phyloP scores from a whole-genome alignment of 768 basidiomycete genomes.

The Zangia roseola region DNA sequence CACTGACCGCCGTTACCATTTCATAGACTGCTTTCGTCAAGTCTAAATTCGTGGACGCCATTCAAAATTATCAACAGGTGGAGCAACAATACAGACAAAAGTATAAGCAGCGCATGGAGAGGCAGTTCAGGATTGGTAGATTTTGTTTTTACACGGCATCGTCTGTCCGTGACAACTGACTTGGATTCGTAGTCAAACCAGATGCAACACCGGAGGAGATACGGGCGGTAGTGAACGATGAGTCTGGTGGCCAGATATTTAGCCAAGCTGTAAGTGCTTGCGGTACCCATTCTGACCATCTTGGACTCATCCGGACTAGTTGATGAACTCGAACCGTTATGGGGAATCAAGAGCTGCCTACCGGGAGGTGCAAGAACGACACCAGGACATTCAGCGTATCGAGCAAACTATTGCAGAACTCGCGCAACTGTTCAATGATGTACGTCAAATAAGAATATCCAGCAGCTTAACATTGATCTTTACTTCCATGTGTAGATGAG shows the following conservation, averaged over 20 bases:
- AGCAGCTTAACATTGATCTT: conserved; percentile 1
- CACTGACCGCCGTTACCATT: conserved; percentile 12
- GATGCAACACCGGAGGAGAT: conserved; percentile 91
- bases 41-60: conserved; percentile 79
- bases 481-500: conserved; percentile 64
- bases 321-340: conserved; percentile 88
- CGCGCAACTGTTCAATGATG: conserved; percentile 95
- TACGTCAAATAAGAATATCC: conserved; percentile 34
- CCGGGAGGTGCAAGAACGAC: conserved; percentile 95
- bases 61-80: conserved; percentile 81
- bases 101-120: conserved; percentile 79
- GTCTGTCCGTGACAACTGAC: neutral
- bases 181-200: conserved; percentile 67
- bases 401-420: conserved; percentile 91
- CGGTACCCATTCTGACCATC: neutral
- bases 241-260: conserved; percentile 83
- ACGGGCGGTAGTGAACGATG: conserved; percentile 81
- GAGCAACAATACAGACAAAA: conserved; percentile 77
- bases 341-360: conserved; percentile 89
- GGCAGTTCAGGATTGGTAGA: conserved; percentile 85
- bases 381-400: conserved; percentile 94
- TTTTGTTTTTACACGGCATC: neutral
- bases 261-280: conserved; percentile 66
- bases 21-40: conserved; percentile 59
- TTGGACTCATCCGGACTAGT: conserved; percentile 40